Evolutionary conservation across 208 protist genomes (phyloP).

Genomic region (Naegleria fowleri): DNA sequence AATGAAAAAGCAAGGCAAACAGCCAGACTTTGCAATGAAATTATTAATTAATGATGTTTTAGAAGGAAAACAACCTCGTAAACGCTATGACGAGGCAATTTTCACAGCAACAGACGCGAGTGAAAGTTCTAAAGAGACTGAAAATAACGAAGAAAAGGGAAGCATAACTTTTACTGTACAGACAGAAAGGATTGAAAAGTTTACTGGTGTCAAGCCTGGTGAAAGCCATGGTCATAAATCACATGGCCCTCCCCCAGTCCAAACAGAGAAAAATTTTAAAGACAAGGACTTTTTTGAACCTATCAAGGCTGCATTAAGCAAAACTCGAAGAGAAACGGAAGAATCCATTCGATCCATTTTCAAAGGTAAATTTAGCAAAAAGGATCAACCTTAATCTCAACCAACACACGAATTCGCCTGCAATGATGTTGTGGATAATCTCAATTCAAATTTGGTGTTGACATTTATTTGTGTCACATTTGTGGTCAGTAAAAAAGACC

Average conservation of each 20-base stretch:
- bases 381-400: neutral
- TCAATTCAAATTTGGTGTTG: too few species aligned
- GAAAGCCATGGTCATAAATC: neutral
- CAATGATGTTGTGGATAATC: too few species aligned
- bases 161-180: neutral
- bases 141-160: neutral
- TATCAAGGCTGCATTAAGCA: neutral
- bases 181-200: neutral
- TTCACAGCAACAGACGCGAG: neutral
- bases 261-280: neutral
- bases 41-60: neutral
- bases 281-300: neutral
- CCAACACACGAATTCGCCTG: too few species aligned
- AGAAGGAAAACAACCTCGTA: neutral
- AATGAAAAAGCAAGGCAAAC: neutral
- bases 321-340: neutral
- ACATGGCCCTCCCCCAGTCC: neutral
- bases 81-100: neutral
- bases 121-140: neutral
- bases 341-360: neutral
- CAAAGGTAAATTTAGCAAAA: neutral
- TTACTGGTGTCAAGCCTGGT: neutral
- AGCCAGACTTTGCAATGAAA: neutral
- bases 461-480: too few species aligned
- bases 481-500: too few species aligned